Conservation (phyloP, 148 eudicot species). For the Rhododendron williamsianum region DNA sequence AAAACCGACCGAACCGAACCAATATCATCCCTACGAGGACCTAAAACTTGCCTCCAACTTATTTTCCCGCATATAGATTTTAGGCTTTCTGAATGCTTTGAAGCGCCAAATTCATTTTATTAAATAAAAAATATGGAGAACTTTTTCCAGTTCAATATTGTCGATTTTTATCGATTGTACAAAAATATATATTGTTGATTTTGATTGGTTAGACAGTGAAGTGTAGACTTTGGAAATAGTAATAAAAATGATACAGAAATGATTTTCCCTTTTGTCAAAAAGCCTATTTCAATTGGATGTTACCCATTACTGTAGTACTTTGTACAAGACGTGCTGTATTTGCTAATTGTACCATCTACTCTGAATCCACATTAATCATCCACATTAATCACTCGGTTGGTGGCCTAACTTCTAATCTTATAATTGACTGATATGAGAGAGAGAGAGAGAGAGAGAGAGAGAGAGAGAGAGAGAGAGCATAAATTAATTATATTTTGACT, state of each 20-base stretch:
- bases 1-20: too few species aligned
- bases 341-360: background rate
- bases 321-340: background rate
- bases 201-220: background rate
- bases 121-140: background rate
- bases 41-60: background rate
- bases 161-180: background rate
- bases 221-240: background rate
- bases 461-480: background rate
- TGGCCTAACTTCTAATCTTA: conserved; percentile 39
- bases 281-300: background rate
- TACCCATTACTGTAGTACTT: background rate
- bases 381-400: conserved; percentile 24
- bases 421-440: conserved; percentile 13
- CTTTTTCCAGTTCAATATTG: background rate
- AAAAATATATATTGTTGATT: background rate
- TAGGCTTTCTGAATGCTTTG: background rate
- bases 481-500: background rate
- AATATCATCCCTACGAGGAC: too few species aligned
- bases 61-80: background rate
- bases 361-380: background rate
- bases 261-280: background rate
- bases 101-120: background rate
- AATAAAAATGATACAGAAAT: background rate
- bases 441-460: background rate